Conservation (phyloP, 2,329 filamentous ascomycete species). For the Dactylella cylindrospora region DNA sequence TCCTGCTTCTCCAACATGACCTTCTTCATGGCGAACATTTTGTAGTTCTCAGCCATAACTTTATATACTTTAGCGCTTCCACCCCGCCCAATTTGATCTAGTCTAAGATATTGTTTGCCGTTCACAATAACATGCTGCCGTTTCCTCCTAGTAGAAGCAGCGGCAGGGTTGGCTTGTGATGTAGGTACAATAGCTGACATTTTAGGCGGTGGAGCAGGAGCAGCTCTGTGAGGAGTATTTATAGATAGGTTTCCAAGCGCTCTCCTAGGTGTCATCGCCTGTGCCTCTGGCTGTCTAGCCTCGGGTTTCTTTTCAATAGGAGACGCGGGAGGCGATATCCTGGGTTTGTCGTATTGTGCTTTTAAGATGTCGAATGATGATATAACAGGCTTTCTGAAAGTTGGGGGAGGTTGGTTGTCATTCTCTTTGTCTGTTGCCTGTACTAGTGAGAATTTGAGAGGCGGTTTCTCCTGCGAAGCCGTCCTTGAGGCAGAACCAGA, state of each 20-base stretch:
- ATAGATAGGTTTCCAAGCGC: slow-evolving; percentile 39
- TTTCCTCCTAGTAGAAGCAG: slow-evolving; percentile 63
- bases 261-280: slow-evolving; percentile 19
- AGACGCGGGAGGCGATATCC: slow-evolving; percentile 30
- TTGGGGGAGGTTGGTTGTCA: not conserved
- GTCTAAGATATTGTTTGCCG: slow-evolving; percentile 82
- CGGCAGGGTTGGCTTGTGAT: slow-evolving; percentile 66
- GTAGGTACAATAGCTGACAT: slow-evolving; percentile 95
- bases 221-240: slow-evolving; percentile 75
- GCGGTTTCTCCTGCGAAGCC: slow-evolving; percentile 8
- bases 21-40: slow-evolving; percentile 89
- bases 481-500: slow-evolving; percentile 12
- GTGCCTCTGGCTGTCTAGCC: slow-evolving; percentile 12
- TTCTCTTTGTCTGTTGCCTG: slow-evolving; percentile 34
- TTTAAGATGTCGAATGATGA: slow-evolving; percentile 33
- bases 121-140: slow-evolving; percentile 85
- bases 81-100: slow-evolving; percentile 87
- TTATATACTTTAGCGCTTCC: slow-evolving; percentile 93
- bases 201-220: slow-evolving; percentile 79
- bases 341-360: slow-evolving; percentile 6
- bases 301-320: slow-evolving; percentile 37
- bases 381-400: slow-evolving; percentile 12
- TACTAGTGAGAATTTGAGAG: slow-evolving; percentile 31
- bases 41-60: slow-evolving; percentile 95
- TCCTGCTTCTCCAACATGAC: slow-evolving; percentile 90